Conservation (phyloP, 2,329 filamentous ascomycete genomes). For the Biscogniauxia marginata region DNA sequence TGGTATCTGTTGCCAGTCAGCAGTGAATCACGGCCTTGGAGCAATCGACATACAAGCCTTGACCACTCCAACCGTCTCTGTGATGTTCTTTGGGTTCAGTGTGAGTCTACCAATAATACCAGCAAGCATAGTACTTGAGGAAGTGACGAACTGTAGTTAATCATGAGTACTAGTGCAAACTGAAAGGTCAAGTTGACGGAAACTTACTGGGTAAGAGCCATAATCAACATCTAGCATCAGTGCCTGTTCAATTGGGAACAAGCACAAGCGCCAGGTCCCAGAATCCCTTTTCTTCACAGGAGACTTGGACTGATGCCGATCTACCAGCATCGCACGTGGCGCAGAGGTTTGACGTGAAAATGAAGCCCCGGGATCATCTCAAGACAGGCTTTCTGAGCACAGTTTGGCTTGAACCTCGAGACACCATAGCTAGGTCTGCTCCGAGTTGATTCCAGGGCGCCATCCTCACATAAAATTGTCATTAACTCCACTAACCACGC, state of each 20-base stretch:
- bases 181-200: not conserved
- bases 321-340: not conserved
- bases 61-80: slow-evolving; percentile 1
- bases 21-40: not conserved
- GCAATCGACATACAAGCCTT: slow-evolving; percentile 1
- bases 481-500: too few relatives aligned
- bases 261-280: slow-evolving; percentile 4
- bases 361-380: not conserved
- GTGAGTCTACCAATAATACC: slow-evolving; percentile 1
- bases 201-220: slow-evolving; percentile 3
- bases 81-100: slow-evolving; percentile 2
- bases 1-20: slow-evolving; percentile 1
- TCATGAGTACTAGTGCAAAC: not conserved
- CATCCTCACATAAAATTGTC: too few relatives aligned
- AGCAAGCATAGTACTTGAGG: slow-evolving; percentile 1
- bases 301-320: slow-evolving; percentile 1
- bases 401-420: not conserved
- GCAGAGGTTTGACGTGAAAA: slow-evolving; percentile 1
- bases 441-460: not conserved
- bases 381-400: slow-evolving; percentile 1
- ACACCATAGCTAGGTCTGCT: not conserved
- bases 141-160: not conserved
- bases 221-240: slow-evolving; percentile 2
- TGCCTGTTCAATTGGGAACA: slow-evolving; percentile 1
- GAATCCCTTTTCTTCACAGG: not conserved